Percentiles rank a stretch among this genome's conserved stretches.
Evolutionary conservation across 371 early-diverging fungal species (phyloP).

Genomic region (Mortierella sp.): DNA sequence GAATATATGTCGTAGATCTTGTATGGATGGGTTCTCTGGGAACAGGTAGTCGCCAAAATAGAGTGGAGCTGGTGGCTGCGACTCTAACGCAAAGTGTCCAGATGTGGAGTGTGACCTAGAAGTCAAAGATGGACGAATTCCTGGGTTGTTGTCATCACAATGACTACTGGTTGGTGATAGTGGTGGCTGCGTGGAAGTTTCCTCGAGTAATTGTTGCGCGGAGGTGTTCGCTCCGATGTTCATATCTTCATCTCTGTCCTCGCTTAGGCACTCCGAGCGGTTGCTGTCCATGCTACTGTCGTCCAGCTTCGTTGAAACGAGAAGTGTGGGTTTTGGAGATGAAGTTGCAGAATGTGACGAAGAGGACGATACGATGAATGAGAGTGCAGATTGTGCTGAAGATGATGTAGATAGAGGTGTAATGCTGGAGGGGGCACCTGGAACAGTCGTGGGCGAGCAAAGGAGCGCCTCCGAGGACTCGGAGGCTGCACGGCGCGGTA

Average conservation of each 20-base stretch:
- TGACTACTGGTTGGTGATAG: neutral
- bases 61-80: conserved; percentile 16
- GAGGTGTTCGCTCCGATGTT: neutral
- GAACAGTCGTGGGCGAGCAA: conserved; percentile 3
- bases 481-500: conserved; percentile 30
- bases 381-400: conserved; percentile 27
- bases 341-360: conserved; percentile 15
- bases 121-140: conserved; percentile 1
- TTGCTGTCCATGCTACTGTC: neutral
- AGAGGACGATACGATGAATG: conserved; percentile 18
- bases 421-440: conserved; percentile 5
- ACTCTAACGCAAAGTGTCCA: neutral
- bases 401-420: conserved; percentile 20
- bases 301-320: neutral
- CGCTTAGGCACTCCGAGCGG: neutral
- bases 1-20: conserved; percentile 35
- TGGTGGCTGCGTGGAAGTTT: neutral
- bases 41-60: conserved; percentile 48
- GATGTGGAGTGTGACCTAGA: neutral
- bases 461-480: conserved; percentile 17
- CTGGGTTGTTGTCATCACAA: neutral
- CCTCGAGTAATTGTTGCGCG: neutral
- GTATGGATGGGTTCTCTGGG: conserved; percentile 42
- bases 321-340: neutral
- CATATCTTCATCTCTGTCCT: neutral